Conservation (phyloP, 306 rosid genomes). For the Sindora glabra region DNA sequence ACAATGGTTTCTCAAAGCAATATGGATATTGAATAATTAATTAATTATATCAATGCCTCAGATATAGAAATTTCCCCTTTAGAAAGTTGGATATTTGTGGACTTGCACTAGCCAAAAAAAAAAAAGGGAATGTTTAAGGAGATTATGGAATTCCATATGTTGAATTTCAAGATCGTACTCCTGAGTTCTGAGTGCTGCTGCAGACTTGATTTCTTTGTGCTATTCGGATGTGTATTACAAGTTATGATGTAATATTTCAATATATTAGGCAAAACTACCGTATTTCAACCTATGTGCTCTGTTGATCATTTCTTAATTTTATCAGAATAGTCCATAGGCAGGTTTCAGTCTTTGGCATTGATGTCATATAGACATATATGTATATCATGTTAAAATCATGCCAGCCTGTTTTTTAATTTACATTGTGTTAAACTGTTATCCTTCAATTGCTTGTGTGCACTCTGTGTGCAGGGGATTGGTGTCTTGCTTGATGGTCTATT, state of each 20-base stretch:
- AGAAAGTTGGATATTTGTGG: too few species aligned
- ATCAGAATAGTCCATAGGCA: too few species aligned
- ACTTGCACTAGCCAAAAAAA: background rate
- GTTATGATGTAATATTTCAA: background rate
- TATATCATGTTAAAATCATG: background rate
- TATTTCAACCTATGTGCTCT: background rate
- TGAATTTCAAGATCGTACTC: background rate
- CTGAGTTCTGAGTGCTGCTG: background rate
- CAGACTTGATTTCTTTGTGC: too few species aligned
- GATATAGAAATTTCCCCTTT: too few species aligned
- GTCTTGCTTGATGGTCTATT: slow-evolving; percentile 82
- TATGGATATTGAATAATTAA: too few species aligned
- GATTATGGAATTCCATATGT: background rate
- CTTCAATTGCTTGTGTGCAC: background rate
- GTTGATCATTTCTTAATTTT: too few species aligned
- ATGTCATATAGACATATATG: background rate
- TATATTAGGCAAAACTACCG: background rate
- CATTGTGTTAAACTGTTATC: background rate
- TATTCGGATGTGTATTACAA: background rate
- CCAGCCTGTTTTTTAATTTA: background rate
- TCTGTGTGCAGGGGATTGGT: slow-evolving; percentile 63
- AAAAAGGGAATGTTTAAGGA: too few species aligned
- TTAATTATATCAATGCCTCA: background rate
- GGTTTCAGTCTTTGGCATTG: background rate
- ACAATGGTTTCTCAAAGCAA: too few species aligned